Evolutionary conservation across 108 stramenopile species (phyloP), one percentile per base, ranked within the genome.

Genomic region (Seminavis robusta): DNA sequence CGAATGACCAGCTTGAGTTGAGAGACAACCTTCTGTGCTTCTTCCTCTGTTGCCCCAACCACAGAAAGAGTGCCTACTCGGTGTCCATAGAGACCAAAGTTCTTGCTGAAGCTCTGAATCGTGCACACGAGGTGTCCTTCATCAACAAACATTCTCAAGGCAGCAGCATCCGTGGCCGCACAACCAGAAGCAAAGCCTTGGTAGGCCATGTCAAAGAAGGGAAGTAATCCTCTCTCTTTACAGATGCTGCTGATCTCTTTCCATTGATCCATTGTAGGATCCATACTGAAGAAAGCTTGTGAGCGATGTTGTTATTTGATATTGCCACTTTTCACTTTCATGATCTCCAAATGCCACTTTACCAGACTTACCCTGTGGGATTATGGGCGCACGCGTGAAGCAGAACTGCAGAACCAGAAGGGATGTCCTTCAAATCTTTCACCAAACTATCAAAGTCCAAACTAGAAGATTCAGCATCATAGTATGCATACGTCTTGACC

Each of bases 301-400:
- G 29, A 8, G 34, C 34, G 33, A 33, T n/a, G 28, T 28, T 45
- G 57, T 32, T 27, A 24, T 36, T 8, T n/a, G 38, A 33, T 32
- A 33, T 31, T 4, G 32, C 11, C 31, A 50, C 8, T n/a, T n/a
- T n/a, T n/a, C n/a, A n/a, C n/a, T n/a, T n/a, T n/a, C n/a, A 37
- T 11, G n/a, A 33, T 25, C 17, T 3, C 5, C 51, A 33, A 21
- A 16, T 4, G 19, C 29, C 19, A 16, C 30, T 24, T 40, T 7
- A 4, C 16, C 24, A 1, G 28, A 56, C 71, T 58, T 41, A 73
- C 73, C 85, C 86, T 20, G 98, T 98, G 19, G 98, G 98, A 74
- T 98, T 98, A 78, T 98, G 98, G 21, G 98, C 98, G 69, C 97
- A 98, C n/a, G 97, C 97, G 76, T 99, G 99, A 27, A 99, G 63